Evolutionary conservation across 1,284 basidiomycete species (phyloP).

Genomic region (Leccinum subrobustum): DNA sequence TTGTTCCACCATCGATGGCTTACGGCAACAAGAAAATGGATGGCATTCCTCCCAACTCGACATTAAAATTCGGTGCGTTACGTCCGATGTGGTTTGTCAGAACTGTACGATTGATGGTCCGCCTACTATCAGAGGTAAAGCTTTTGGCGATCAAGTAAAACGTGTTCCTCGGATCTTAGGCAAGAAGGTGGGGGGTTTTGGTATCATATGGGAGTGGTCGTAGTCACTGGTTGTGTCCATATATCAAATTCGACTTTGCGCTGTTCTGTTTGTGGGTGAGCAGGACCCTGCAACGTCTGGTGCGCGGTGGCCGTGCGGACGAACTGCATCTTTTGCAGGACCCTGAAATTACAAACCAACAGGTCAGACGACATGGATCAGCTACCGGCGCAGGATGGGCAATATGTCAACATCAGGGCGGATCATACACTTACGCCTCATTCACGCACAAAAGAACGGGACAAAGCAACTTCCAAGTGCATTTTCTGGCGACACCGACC

Average conservation of each 20-base stretch:
- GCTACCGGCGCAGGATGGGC: neutral
- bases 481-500: constrained; percentile 10
- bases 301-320: constrained; percentile 29
- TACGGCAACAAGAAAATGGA: constrained; percentile 61
- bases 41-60: constrained; percentile 67
- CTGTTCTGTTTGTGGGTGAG: constrained; percentile 18
- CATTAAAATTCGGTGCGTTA: constrained; percentile 67
- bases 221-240: constrained; percentile 20
- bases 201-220: constrained; percentile 21
- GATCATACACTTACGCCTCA: neutral
- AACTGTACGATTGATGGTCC: constrained; percentile 13
- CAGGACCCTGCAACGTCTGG: constrained; percentile 24
- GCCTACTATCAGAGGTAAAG: constrained; percentile 60
- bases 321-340: constrained; percentile 20
- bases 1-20: constrained; percentile 68
- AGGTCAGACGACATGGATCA: neutral
- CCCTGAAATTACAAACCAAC: constrained; percentile 21
- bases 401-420: neutral
- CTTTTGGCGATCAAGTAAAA: constrained; percentile 64
- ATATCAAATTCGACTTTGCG: constrained; percentile 31
- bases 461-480: neutral
- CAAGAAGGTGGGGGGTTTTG: constrained; percentile 2
- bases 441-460: neutral
- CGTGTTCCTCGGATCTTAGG: constrained; percentile 13
- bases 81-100: constrained; percentile 2